These are phyloP conservation scores for Fabrea salina DNA, from an alignment of 169 alveolate species.

Conservation along the genomic window DNA sequence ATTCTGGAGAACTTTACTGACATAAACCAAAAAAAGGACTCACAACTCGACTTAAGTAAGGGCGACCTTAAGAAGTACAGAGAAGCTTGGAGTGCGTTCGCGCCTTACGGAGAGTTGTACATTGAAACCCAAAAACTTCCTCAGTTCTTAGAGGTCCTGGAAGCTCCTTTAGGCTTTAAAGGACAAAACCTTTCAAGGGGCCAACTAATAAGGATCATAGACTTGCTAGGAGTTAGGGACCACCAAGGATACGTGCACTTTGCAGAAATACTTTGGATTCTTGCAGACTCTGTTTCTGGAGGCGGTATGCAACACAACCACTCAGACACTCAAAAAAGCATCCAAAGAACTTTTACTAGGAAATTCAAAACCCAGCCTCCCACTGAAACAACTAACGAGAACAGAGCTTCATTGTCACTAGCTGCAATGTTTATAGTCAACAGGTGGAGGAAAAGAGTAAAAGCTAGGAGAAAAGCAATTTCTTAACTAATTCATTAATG, in stretches of 20 bases:
- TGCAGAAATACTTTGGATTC: constrained; percentile 12
- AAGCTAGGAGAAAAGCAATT: too few relatives aligned
- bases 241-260: background rate
- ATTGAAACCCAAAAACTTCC: constrained; percentile 6
- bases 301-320: constrained; percentile 10
- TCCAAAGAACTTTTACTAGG: too few relatives aligned
- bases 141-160: background rate
- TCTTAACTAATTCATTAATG: too few relatives aligned
- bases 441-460: too few relatives aligned
- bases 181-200: background rate
- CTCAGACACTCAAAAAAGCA: too few relatives aligned
- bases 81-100: background rate
- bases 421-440: too few relatives aligned
- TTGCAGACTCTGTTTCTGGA: constrained; percentile 21
- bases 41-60: background rate
- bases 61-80: constrained; percentile 7
- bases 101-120: constrained; percentile 17
- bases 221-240: background rate
- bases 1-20: constrained; percentile 33
- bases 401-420: too few relatives aligned
- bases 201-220: background rate
- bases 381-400: too few relatives aligned
- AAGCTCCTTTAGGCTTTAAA: constrained; percentile 22
- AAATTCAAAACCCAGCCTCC: too few relatives aligned
- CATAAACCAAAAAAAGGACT: background rate